phyloP scores from a whole-genome alignment of 2,329 filamentous ascomycete genomes.

The Cercospora citrullina region DNA sequence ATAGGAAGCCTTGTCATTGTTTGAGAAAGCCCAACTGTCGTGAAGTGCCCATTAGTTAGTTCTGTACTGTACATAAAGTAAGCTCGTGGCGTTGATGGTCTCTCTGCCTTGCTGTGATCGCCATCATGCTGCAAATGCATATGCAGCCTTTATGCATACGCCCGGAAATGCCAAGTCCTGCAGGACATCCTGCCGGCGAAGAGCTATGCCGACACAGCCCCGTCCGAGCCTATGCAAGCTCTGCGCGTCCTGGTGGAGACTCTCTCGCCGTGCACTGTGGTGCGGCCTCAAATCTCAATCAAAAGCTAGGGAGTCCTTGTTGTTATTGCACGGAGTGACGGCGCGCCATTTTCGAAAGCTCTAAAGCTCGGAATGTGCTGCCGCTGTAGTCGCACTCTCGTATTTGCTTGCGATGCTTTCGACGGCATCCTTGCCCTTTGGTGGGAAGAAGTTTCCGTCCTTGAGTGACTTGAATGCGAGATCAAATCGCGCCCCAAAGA shows the following conservation, averaged over 20 bases:
- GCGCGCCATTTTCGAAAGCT: neutral
- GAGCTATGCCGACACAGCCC: neutral
- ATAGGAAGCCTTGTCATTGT: neutral
- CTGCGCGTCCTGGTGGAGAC: neutral
- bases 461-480: conserved; percentile 60
- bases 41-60: neutral
- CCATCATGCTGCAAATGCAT: neutral
- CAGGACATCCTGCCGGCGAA: neutral
- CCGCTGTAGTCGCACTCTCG: conserved; percentile 10
- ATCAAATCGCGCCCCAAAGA: conserved; percentile 81
- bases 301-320: neutral
- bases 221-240: neutral
- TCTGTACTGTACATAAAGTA: neutral
- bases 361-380: conserved; percentile 32
- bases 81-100: neutral
- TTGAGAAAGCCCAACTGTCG: neutral
- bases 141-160: conserved; percentile 3
- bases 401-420: conserved; percentile 23
- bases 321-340: neutral
- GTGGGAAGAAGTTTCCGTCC: conserved; percentile 41
- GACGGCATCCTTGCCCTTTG: conserved; percentile 21
- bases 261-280: neutral
- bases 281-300: neutral
- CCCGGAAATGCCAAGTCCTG: conserved; percentile 3
- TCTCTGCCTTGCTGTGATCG: conserved; percentile 1